A percentile compares a stretch with the other conserved stretches of the same genome.
phyloP scores from a whole-genome alignment of 805 yeast genomes.

The Candida coquimbonensis region DNA sequence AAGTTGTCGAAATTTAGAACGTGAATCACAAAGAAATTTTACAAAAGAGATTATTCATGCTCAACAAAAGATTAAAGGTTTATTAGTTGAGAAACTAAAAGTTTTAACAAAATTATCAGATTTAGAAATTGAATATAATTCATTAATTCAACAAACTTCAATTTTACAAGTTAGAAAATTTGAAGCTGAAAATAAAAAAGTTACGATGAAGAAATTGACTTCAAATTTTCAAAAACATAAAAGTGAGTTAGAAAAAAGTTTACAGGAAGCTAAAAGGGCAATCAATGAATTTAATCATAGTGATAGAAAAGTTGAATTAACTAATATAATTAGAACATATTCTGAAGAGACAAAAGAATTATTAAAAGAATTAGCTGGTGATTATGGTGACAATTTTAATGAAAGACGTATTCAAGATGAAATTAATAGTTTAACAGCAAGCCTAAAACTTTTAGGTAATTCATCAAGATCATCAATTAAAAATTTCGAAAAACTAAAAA shows the following conservation, averaged over 20 bases:
- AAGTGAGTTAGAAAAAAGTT: slow-evolving; percentile 19
- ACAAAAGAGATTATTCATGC: slow-evolving; percentile 11
- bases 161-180: slow-evolving; percentile 24
- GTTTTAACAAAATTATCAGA: slow-evolving; percentile 18
- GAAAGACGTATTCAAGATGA: slow-evolving; percentile 31
- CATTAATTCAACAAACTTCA: slow-evolving; percentile 20
- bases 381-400: slow-evolving; percentile 33
- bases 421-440: slow-evolving; percentile 42
- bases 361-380: slow-evolving; percentile 33
- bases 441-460: slow-evolving; percentile 28
- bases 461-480: slow-evolving; percentile 32
- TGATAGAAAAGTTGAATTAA: slow-evolving; percentile 23
- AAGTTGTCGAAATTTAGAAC: slow-evolving; percentile 27
- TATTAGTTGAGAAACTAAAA: slow-evolving; percentile 19
- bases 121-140: slow-evolving; percentile 21
- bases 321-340: slow-evolving; percentile 26
- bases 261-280: slow-evolving; percentile 25
- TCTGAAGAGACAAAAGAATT: slow-evolving; percentile 32
- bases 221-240: slow-evolving; percentile 25
- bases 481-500: slow-evolving; percentile 25
- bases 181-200: slow-evolving; percentile 34
- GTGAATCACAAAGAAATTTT: slow-evolving; percentile 36
- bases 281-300: slow-evolving; percentile 17
- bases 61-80: slow-evolving; percentile 16
- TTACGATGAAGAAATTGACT: slow-evolving; percentile 25